Conservation (phyloP, 768 basidiomycete genomes). For the Leccinum boreale region DNA sequence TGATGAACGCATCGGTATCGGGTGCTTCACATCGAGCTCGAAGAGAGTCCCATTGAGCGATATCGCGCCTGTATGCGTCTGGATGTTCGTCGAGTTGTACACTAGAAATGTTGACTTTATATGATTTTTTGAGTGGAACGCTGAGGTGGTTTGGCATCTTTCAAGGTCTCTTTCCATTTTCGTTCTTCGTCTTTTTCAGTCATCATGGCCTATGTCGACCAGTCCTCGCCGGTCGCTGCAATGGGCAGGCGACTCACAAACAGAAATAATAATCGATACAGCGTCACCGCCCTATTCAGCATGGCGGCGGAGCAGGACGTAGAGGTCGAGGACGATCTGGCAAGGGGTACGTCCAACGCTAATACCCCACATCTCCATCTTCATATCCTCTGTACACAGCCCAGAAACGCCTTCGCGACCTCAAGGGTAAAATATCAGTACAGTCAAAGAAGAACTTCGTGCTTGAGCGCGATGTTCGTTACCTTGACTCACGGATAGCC, state of each 20-base stretch:
- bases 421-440: conserved; percentile 95
- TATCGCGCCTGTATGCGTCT: conserved; percentile 79
- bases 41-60: conserved; percentile 64
- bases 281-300: conserved; percentile 92
- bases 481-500: conserved; percentile 95
- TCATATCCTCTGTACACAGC: conserved; percentile 46
- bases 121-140: conserved; percentile 73
- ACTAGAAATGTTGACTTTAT: conserved; percentile 50
- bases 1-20: conserved; percentile 49
- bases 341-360: conserved; percentile 62
- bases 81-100: conserved; percentile 72
- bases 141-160: conserved; percentile 75
- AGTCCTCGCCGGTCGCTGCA: conserved; percentile 57
- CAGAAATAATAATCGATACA: conserved; percentile 94
- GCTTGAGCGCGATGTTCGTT: conserved; percentile 96
- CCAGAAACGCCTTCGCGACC: conserved; percentile 93
- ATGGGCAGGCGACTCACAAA: conserved; percentile 79
- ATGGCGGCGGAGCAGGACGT: conserved; percentile 99
- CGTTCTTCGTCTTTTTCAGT: not conserved
- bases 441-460: conserved; percentile 99
- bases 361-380: not conserved
- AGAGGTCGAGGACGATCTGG: conserved; percentile 95
- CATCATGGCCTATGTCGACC: conserved; percentile 60
- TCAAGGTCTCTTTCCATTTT: not conserved
- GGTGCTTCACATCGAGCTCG: conserved; percentile 57